Percentiles rank a stretch among this genome's conserved stretches.
phyloP scores from a whole-genome alignment of 345 rosid genomes.

The Alliaria petiolata region DNA sequence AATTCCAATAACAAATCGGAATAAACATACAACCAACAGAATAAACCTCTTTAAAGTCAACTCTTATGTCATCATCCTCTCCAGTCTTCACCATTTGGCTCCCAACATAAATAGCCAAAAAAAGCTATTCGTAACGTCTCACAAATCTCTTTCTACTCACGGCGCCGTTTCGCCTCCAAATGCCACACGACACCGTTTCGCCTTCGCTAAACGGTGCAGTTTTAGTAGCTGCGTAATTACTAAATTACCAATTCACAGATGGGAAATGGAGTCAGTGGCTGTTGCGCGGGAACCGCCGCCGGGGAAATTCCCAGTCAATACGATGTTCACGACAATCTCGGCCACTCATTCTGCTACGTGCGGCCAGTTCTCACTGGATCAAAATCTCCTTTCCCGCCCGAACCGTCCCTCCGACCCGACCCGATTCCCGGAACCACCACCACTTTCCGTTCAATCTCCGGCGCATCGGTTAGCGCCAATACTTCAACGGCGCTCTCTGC shows the following conservation, averaged over 20 bases:
- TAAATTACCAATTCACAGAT: conserved; percentile 27
- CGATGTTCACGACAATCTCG: conserved; percentile 51
- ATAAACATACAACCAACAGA: conserved; percentile 20
- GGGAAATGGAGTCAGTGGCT: conserved; percentile 60
- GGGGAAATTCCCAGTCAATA: conserved; percentile 44
- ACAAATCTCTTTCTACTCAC: background rate
- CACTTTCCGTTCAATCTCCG: conserved; percentile 78
- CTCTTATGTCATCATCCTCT: conserved; percentile 13
- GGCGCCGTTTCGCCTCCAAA: background rate
- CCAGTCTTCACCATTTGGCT: conserved; percentile 1
- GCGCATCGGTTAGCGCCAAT: conserved; percentile 95
- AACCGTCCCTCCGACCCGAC: conserved; percentile 40
- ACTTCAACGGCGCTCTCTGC: conserved; percentile 63
- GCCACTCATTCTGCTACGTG: conserved; percentile 86
- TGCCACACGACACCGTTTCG: conserved; percentile 32
- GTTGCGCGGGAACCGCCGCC: conserved; percentile 45
- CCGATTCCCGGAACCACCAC: conserved; percentile 41
- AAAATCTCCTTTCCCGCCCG: conserved; percentile 7
- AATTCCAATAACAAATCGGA: conserved; percentile 5
- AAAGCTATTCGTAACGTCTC: background rate
- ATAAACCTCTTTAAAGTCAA: conserved; percentile 27
- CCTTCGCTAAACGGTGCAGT: background rate
- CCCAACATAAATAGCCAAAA: conserved; percentile 25
- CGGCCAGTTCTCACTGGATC: conserved; percentile 44
- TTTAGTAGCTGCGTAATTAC: background rate